Percentiles rank a stretch among this genome's conserved stretches.
Conservation (phyloP, 805 yeast genomes). For the Teunomyces atbi region DNA sequence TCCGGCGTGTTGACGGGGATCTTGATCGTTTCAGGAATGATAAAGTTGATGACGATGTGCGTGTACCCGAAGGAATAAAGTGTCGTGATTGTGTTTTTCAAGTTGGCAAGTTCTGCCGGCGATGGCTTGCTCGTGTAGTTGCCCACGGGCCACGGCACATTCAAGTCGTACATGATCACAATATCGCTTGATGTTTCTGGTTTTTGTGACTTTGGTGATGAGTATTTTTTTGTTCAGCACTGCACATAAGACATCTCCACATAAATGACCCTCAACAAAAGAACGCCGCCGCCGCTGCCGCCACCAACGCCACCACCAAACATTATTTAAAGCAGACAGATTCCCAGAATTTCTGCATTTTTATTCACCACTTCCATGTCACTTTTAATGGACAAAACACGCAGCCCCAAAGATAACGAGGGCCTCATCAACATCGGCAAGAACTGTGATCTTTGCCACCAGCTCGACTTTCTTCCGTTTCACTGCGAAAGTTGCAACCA, state of each 20-base stretch:
- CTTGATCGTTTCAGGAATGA: conserved; percentile 48
- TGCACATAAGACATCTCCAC: too few relatives aligned
- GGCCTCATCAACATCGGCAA: conserved; percentile 57
- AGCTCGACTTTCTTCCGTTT: conserved; percentile 59
- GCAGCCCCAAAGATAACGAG: conserved; percentile 21
- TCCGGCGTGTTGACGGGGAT: conserved; percentile 46
- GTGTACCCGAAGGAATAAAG: conserved; percentile 66
- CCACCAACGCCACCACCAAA: conserved; percentile 15
- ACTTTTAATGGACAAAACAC: conserved; percentile 20
- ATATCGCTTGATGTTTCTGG: too few relatives aligned
- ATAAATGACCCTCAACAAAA: too few relatives aligned
- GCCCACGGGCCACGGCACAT: conserved; percentile 69
- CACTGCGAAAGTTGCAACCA: conserved; percentile 47
- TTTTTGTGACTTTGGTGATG: too few relatives aligned
- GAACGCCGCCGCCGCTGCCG: background rate
- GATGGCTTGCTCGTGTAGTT: conserved; percentile 45
- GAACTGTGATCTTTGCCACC: conserved; percentile 52
- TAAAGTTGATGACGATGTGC: conserved; percentile 73
- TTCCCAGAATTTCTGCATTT: background rate
- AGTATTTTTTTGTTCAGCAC: too few relatives aligned
- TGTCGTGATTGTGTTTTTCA: conserved; percentile 52
- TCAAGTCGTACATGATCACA: conserved; percentile 63
- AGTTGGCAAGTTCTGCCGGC: conserved; percentile 36
- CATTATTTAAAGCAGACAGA: background rate
- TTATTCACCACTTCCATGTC: conserved; percentile 10